phyloP scores from a whole-genome alignment of 1,139 yeast species.

The Eremothecium cymbalariae region DNA sequence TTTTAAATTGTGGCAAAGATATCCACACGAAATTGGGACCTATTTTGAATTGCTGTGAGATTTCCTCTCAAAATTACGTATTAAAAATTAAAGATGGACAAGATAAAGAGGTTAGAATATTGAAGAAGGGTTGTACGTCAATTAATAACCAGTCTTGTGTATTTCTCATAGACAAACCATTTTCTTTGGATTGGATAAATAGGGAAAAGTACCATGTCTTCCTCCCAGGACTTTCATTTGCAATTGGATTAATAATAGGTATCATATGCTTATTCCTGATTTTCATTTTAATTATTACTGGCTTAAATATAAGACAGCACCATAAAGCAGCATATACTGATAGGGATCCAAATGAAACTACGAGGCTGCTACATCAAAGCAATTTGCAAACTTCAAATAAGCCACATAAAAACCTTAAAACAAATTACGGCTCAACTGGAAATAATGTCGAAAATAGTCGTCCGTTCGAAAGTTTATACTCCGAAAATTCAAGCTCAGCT shows the following conservation, averaged over 20 bases:
- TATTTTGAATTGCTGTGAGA: conserved; percentile 39
- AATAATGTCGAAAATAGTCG: too few relatives aligned
- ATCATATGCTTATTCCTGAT: conserved; percentile 33
- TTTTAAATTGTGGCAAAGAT: conserved; percentile 39
- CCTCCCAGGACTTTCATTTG: conserved; percentile 58
- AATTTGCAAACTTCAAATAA: too few relatives aligned
- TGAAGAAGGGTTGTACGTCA: conserved; percentile 62
- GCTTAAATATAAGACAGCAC: neutral
- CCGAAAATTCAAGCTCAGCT: too few relatives aligned
- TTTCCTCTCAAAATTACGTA: conserved; percentile 32
- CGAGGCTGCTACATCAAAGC: too few relatives aligned
- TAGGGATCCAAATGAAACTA: too few relatives aligned
- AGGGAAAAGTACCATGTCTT: conserved; percentile 46
- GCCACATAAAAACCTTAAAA: too few relatives aligned
- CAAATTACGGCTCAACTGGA: too few relatives aligned
- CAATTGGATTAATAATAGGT: conserved; percentile 58
- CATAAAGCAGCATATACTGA: too few relatives aligned
- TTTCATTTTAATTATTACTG: conserved; percentile 27
- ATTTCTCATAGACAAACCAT: conserved; percentile 62
- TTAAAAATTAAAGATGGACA: conserved; percentile 36
- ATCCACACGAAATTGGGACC: conserved; percentile 40
- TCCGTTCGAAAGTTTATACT: too few relatives aligned
- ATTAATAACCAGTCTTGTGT: conserved; percentile 45
- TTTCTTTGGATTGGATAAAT: conserved; percentile 55
- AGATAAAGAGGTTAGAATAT: conserved; percentile 57